Base-by-base conservation (phyloP, 371 early-diverging fungal genomes). In the Sporodiniella umbellata region DNA sequence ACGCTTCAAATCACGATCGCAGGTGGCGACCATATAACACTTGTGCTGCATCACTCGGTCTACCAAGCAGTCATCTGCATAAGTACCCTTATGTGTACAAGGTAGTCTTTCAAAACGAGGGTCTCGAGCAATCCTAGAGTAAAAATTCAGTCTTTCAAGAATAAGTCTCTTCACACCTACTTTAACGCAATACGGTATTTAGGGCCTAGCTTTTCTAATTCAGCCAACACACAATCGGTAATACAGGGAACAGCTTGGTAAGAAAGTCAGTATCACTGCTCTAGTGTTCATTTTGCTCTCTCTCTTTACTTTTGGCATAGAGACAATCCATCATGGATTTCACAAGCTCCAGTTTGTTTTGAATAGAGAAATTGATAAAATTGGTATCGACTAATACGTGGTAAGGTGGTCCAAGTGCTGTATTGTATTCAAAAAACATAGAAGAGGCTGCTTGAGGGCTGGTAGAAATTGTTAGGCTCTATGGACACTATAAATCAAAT, bases 21-120 rank as follows among this genome's bases (percentile, higher is more conserved):
- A 99, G 6, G 99, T 99, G 14, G 99, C 99, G 3, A 99, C 98
- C 61, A 99, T 95, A 69, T 97, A 99, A 77, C 99, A 98, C 56
- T 89, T 86, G 70, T 98, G 96, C 72, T 92, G 94, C 82, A 87
- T 96, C 4, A 99, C 88, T 30, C 99, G 79, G 48, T 96, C 85
- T 3, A 99, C 94, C 35, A 99, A 76, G 68, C 99, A 99, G 81
- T 99, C 99, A 85, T 99, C 99, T 25, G 99, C 99, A 81, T 99
- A 99, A 2, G 98, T 99, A 28, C 99, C 99, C 60, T 95, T 96
- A 75, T 99, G 99, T 42, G 93, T 85, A 75, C 99, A 99, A 11
- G 94, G 92, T 33, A 99, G 75, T 21, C 97, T 80, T 57, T 98
- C 95, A 65, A 96, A 97, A 22, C 98, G 80, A 21, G 96, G 95